Evolutionary conservation across 192 early-diverging fungal species (phyloP).

Genomic region (Coemansia reversa): DNA sequence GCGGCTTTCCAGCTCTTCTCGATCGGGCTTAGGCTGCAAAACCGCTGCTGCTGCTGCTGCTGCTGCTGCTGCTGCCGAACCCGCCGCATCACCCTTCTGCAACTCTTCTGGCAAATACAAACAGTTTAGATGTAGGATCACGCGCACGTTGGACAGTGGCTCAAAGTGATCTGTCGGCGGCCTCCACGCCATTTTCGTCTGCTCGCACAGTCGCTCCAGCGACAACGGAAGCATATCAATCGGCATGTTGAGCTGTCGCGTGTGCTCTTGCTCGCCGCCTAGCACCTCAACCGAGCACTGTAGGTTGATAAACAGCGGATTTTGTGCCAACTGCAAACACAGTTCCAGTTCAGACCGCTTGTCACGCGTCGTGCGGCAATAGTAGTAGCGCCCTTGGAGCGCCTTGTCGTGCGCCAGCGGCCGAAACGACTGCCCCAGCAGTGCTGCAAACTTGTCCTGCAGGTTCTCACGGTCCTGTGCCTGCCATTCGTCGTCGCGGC

Average conservation of each 20-base stretch:
- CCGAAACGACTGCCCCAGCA: slow-evolving; percentile 45
- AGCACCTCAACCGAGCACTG: slow-evolving; percentile 50
- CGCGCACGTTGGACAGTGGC: slow-evolving; percentile 41
- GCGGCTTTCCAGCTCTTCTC: slow-evolving; percentile 31
- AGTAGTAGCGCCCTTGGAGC: slow-evolving; percentile 48
- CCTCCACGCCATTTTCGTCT: slow-evolving; percentile 43
- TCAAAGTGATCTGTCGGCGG: slow-evolving; percentile 53
- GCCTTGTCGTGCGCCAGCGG: slow-evolving; percentile 31
- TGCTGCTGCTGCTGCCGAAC: not conserved
- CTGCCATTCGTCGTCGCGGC: slow-evolving; percentile 37
- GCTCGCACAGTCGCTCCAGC: slow-evolving; percentile 45
- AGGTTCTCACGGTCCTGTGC: slow-evolving; percentile 35
- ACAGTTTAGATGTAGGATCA: slow-evolving; percentile 52
- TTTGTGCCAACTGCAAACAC: slow-evolving; percentile 49
- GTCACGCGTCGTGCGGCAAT: slow-evolving; percentile 33
- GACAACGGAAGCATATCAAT: slow-evolving; percentile 46
- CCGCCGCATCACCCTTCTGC: not conserved
- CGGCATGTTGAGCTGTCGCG: slow-evolving; percentile 43
- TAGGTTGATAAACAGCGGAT: slow-evolving; percentile 48
- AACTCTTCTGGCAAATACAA: slow-evolving; percentile 36
- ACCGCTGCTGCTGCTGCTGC: slow-evolving; percentile 15
- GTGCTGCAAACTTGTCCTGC: slow-evolving; percentile 36
- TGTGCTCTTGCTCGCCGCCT: slow-evolving; percentile 25
- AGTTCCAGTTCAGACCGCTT: slow-evolving; percentile 36
- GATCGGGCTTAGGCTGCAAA: slow-evolving; percentile 33